Conservation (phyloP, 208 protist species). For the Acanthamoeba divionensis region DNA sequence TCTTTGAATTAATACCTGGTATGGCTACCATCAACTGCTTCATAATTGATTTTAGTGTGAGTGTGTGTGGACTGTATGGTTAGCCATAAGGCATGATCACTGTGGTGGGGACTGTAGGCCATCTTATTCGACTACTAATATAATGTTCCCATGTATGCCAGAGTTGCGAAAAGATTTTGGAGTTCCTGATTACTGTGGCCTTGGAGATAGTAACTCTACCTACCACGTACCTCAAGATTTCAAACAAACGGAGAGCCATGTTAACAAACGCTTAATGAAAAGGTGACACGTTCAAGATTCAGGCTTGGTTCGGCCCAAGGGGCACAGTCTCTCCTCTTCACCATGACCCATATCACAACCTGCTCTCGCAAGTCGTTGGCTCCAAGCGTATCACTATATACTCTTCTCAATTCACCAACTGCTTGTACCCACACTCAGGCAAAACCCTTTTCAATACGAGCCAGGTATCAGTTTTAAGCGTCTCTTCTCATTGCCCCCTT, state of each 20-base stretch:
- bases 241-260: not conserved
- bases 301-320: conserved; percentile 63
- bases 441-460: conserved; percentile 57
- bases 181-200: conserved; percentile 61
- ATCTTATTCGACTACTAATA: too few species aligned
- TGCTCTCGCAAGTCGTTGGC: conserved; percentile 67
- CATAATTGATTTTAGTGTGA: too few species aligned
- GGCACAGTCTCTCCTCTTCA: conserved; percentile 62
- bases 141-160: too few species aligned
- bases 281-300: conserved; percentile 4
- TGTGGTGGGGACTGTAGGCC: too few species aligned
- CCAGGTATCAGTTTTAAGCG: conserved; percentile 50
- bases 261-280: not conserved
- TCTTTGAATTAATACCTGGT: conserved; percentile 28
- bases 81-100: too few species aligned
- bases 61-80: too few species aligned
- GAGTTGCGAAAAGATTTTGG: conserved; percentile 53
- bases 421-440: conserved; percentile 50
- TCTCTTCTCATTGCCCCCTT: not conserved
- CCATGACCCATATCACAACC: conserved; percentile 64
- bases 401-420: not conserved
- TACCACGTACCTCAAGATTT: not conserved
- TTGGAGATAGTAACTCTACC: too few species aligned
- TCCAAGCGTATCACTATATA: conserved; percentile 62
- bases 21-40: too few species aligned